Evolutionary conservation across 192 early-diverging fungal genomes (phyloP), one percentile per base, ranked within the genome.

Genomic region (Backusella luteola): DNA sequence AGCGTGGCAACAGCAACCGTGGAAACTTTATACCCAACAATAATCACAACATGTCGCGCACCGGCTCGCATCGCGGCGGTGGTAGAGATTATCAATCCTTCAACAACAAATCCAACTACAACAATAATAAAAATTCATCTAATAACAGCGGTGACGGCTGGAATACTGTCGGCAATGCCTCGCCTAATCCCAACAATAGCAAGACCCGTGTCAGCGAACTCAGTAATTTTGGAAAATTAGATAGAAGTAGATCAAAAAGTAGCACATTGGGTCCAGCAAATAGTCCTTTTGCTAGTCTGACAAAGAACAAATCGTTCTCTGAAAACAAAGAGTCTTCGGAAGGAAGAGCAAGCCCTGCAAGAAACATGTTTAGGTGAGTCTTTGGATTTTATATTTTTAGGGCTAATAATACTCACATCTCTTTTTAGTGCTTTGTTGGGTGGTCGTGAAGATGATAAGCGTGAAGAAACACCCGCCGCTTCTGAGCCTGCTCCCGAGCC

Each of bases 171-270:
- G 88, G 88, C 3, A 79, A 77, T 71, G 69, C 80, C 4, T 26
- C 76, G 39, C 73, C 80, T 85, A 84, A 87, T 83, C 76, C 85
- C 14, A 71, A 87, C 9, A 32, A 32, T 32, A 75, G 87, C 9
- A 93, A 91, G 38, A 63, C 8, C 8, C 56, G 56, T 8, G 67
- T 36, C 6, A 35, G 29, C 19, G 94, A 97, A 75, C 77, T 96
- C 44, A 83, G 89, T 23, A 85, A 86, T 59, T 96, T 96, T 83
- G 95, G 95, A 42, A 87, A 93, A 69, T 80, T 91, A 4, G 84
- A 84, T 67, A 86, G 88, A 67, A 86, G 87, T 76, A 89, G 89
- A 81, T 71, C 81, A 53, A 77, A 83, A 68, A 74, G 76, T 11
- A 74, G 84, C n/a, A 88, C 83, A 49, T 83, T 91, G 42, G 89